These are phyloP conservation scores for Aleurites moluccanus DNA, from an alignment of 441 rosid species.

Conservation along the genomic window DNA sequence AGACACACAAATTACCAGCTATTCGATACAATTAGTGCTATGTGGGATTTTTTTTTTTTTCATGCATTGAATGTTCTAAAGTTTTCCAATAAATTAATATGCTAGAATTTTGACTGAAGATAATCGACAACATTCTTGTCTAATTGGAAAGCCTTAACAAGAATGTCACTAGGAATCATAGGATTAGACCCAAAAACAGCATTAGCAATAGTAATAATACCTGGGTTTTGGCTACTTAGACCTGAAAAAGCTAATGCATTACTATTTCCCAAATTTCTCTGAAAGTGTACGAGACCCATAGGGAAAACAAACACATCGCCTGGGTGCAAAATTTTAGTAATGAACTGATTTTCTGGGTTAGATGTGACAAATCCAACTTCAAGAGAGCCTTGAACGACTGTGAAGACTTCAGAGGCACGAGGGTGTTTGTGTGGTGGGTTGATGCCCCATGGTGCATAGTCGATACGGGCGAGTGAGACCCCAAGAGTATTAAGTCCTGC, in stretches of 20 bases:
- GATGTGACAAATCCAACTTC: slow-evolving; percentile 37
- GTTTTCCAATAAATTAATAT: too few species aligned
- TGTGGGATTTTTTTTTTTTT: too few species aligned
- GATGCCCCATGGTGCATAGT: slow-evolving; percentile 32
- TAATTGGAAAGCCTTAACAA: slow-evolving; percentile 30
- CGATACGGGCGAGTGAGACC: slow-evolving; percentile 30
- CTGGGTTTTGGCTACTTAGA: slow-evolving; percentile 38
- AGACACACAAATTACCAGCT: not conserved
- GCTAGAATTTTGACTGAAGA: slow-evolving; percentile 17
- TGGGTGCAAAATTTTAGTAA: slow-evolving; percentile 23
- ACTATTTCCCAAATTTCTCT: slow-evolving; percentile 24
- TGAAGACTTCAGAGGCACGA: slow-evolving; percentile 32
- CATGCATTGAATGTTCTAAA: too few species aligned
- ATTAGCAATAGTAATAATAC: slow-evolving; percentile 24
- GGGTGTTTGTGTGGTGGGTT: slow-evolving; percentile 42
- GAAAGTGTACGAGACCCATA: slow-evolving; percentile 33
- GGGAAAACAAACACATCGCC: slow-evolving; percentile 43
- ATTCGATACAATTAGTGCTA: too few species aligned
- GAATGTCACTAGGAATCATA: slow-evolving; percentile 19
- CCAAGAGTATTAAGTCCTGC: slow-evolving; percentile 40
- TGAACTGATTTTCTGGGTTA: slow-evolving; percentile 28
- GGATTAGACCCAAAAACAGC: slow-evolving; percentile 33
- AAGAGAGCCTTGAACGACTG: slow-evolving; percentile 28
- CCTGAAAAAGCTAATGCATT: slow-evolving; percentile 31
- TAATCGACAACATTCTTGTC: slow-evolving; percentile 14